These are phyloP conservation scores for Pythium brachiatum DNA, from an alignment of 352 stramenopile species.

Conservation along the genomic window DNA sequence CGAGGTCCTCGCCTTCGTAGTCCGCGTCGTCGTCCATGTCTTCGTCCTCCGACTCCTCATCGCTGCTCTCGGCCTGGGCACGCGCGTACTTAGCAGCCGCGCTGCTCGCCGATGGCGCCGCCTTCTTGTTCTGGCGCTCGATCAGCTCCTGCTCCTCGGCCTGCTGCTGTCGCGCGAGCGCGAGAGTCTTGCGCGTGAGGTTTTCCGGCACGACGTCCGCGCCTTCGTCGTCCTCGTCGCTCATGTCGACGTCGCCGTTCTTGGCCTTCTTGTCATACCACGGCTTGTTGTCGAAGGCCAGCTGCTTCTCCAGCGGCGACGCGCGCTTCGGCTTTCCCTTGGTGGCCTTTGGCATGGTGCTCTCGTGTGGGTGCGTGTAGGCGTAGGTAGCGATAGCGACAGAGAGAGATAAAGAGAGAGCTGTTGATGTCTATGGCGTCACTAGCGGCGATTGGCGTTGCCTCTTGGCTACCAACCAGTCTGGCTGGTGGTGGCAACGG, in stretches of 20 bases:
- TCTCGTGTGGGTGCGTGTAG: background rate
- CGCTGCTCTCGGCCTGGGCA: constrained; percentile 50
- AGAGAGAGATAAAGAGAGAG: background rate
- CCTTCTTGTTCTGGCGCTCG: constrained; percentile 36
- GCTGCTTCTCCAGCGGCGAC: constrained; percentile 84
- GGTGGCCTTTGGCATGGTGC: constrained; percentile 66
- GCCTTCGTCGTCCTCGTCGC: constrained; percentile 59
- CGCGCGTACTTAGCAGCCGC: constrained; percentile 22
- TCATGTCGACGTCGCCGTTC: constrained; percentile 39
- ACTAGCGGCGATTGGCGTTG: constrained; percentile 10
- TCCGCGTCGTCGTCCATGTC: constrained; percentile 82
- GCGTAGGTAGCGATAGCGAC: no score
- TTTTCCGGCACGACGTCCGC: constrained; percentile 77
- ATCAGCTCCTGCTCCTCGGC: constrained; percentile 63
- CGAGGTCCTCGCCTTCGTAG: constrained; percentile 87
- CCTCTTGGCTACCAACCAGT: constrained; percentile 29
- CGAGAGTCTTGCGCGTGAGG: constrained; percentile 78
- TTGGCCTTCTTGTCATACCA: constrained; percentile 71
- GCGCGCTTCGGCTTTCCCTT: constrained; percentile 81
- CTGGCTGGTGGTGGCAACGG: background rate
- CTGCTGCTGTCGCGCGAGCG: constrained; percentile 74
- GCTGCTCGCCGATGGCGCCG: constrained; percentile 14
- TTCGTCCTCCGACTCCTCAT: constrained; percentile 73
- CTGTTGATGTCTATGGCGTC: background rate
- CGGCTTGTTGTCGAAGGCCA: constrained; percentile 83